Base-by-base conservation (phyloP, 176 grass and related monocot genomes). In the Secale cereale region DNA sequence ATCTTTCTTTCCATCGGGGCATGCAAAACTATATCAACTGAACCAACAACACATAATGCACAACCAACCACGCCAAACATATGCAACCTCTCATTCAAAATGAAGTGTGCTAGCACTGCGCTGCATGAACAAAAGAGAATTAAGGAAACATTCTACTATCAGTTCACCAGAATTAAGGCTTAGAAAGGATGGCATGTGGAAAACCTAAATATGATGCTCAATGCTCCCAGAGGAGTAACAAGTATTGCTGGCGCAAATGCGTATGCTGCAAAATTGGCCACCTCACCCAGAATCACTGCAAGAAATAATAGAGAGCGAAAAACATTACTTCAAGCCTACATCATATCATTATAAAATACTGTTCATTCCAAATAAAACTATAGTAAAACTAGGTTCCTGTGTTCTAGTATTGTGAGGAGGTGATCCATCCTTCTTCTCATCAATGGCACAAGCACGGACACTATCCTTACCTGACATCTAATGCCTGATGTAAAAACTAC, bases 181-280 rank as follows among this genome's bases (percentile, higher is more conserved):
- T 65, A 64, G 10, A 59, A 26, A 8, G 23, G 33, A 59, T 48
- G 74, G n/a, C 40, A 85, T 66, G 56, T 67, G 67, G 85, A 50
- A 70, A 93, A 93, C 94, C 94, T 95, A 56, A 95, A 90, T 87
- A 95, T 95, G 85, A 95, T 93, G 78, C 94, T 95, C 75, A 95
- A 74, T 28, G 94, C 94, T 85, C 94, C 94, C 17, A 95, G 77
- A 91, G 94, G 94, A 91, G 94, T 95, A 76, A 95, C 94, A 60
- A 95, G 91, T 82, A 95, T 77, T 10, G 94, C 94, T 69, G 94
- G 94, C 57, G 94, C 91, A 85, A 95, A 95, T 61, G 94, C 94
- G 88, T 95, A 95, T 54, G 94, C 94, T 33, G 94, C 94, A 10
- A 95, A 95, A 70, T 95, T 95, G 45, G 94, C 94, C 65, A 82